Conservation (phyloP, 306 rosid species). For the Cucurbita ficifolia region DNA sequence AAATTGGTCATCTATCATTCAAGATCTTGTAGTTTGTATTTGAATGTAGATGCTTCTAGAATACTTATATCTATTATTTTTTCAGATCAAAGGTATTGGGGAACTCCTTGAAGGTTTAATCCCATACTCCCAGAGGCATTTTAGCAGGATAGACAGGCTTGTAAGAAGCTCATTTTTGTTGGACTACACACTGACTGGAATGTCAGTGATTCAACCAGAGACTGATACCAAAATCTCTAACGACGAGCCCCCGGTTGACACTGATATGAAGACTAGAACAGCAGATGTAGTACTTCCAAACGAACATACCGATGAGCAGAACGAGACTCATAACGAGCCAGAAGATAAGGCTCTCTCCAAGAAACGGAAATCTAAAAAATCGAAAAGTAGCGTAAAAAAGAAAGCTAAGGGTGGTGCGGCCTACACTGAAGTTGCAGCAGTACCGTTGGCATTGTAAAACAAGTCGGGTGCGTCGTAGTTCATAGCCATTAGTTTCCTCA, state of each 20-base stretch:
- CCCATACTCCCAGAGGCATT: constrained; percentile 83
- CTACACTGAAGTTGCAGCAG: constrained; percentile 30
- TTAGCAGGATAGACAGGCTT: constrained; percentile 68
- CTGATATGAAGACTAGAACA: constrained; percentile 6
- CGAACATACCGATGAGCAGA: constrained; percentile 19
- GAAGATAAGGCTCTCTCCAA: constrained; percentile 17
- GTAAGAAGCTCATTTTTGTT: constrained; percentile 69
- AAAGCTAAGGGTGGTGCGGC: constrained; percentile 43
- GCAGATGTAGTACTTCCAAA: constrained; percentile 2
- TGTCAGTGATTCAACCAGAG: constrained; percentile 85
- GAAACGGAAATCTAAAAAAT: constrained; percentile 66
- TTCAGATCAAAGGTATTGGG: constrained; percentile 73
- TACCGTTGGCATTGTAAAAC: constrained; percentile 20
- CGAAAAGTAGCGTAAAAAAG: constrained; percentile 36
- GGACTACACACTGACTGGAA: constrained; percentile 57
- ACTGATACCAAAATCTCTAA: constrained; percentile 9
- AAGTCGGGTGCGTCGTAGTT: not conserved
- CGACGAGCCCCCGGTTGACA: constrained; percentile 12
- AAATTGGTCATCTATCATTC: not conserved
- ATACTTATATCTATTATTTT: not conserved
- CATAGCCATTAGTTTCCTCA: not conserved
- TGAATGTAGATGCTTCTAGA: not conserved
- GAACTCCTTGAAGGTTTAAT: constrained; percentile 69
- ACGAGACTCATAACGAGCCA: constrained; percentile 10
- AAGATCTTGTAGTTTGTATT: not conserved